Base-by-base conservation (phyloP, 1,284 basidiomycete species). In the Ganoderma lingzhi region DNA sequence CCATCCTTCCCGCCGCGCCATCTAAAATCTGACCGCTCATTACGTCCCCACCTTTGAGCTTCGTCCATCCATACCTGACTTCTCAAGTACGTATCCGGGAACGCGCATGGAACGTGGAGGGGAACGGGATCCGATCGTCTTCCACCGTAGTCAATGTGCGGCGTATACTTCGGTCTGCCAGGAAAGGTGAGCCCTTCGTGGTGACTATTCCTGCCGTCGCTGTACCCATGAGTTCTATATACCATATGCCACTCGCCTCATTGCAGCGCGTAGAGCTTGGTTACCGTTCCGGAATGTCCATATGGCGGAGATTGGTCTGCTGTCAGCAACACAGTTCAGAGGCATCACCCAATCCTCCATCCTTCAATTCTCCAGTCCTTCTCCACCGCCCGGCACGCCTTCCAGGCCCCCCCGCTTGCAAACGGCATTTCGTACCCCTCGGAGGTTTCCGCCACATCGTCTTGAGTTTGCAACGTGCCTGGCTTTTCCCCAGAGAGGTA, bases 381-480 rank as follows among this genome's bases (percentile, higher is more conserved):
- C 12, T 30, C 56, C 35, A 39, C 37, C 32, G 17, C 14, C 56
- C 56, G 56, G 56, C 56, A 59, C 35, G 56, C 35, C n/a, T 39
- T 59, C 56, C 17, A 37, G 35, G 37, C 10, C 56, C 35, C 37
- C 37, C 32, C 56, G 56, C 35, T 35, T 59, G n/a, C 56, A 23
- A 12, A 59, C 56, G 56, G 56, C 56, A 59, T 3, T 23, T n/a
- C 37, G 32, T 37, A 12, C 3, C 35, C 56, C 23, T 35, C 56
- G 35, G 56, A 23, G 15, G 17, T 39, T 59, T 59, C 56, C 35
- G 10, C 10, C 17, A 23, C 17, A 19, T 39, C 56, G n/a, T 39
- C 56, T 59, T 19, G 37, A 23, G 56, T 37, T 59, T 59, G 56
- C 17, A 39, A 39, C 56, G 56, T 59, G 37, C 56, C 56, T n/a